These are phyloP conservation scores for Paecilomyces formosus DNA, from an alignment of 2,329 filamentous ascomycete genomes.

Conservation along the genomic window DNA sequence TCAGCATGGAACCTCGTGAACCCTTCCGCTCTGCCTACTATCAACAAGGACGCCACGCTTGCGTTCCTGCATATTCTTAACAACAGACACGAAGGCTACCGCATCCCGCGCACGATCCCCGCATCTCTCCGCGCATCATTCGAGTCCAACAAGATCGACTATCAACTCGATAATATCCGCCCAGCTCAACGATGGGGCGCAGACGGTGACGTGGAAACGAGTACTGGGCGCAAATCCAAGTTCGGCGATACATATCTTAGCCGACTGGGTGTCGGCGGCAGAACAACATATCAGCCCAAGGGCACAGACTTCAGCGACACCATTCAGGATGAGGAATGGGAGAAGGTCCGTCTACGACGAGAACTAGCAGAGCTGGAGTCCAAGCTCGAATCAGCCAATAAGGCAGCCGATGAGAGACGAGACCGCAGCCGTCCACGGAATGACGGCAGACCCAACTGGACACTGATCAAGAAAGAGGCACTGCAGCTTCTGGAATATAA, in stretches of 20 bases:
- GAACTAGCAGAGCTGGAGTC: constrained; percentile 83
- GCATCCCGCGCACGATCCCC: constrained; percentile 85
- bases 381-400: constrained; percentile 77
- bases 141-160: constrained; percentile 94
- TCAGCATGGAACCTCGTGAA: constrained; percentile 98
- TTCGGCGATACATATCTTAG: constrained; percentile 97
- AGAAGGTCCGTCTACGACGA: constrained; percentile 90
- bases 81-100: constrained; percentile 88
- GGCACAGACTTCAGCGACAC: constrained; percentile 86
- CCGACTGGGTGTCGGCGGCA: constrained; percentile 68
- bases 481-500: constrained; percentile 96
- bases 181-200: constrained; percentile 71
- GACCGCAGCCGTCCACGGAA: constrained; percentile 42
- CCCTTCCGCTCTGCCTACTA: constrained; percentile 70
- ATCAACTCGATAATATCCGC: constrained; percentile 73
- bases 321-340: constrained; percentile 87
- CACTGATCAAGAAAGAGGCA: constrained; percentile 86
- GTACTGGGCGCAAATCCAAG: constrained; percentile 86
- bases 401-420: constrained; percentile 57
- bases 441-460: constrained; percentile 71
- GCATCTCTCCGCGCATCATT: constrained; percentile 86
- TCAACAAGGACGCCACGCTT: constrained; percentile 90
- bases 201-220: constrained; percentile 69
- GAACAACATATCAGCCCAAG: constrained; percentile 68
- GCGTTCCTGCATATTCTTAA: constrained; percentile 97